Percentiles rank a stretch among this genome's conserved stretches.
phyloP scores from a whole-genome alignment of 495 filamentous ascomycete genomes.

The Baudoinia panamericana region DNA sequence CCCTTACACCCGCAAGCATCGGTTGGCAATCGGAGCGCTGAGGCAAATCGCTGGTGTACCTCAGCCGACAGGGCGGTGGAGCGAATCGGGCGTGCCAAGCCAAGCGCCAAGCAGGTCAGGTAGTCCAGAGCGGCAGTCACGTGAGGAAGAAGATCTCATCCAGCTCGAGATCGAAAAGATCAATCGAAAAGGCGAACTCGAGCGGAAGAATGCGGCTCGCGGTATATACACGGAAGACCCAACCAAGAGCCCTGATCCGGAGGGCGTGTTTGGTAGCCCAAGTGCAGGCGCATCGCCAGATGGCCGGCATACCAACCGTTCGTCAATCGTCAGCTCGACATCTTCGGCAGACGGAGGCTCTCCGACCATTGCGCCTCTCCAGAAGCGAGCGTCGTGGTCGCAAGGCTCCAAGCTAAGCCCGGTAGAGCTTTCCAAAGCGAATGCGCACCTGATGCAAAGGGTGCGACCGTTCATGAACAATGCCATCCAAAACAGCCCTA shows the following conservation, averaged over 20 bases:
- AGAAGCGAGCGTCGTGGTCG: conserved; percentile 37
- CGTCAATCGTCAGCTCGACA: conserved; percentile 24
- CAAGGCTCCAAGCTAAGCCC: conserved; percentile 47
- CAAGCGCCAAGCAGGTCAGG: conserved; percentile 21
- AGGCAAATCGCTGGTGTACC: conserved; percentile 75
- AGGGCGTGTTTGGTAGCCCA: conserved; percentile 13
- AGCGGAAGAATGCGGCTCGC: conserved; percentile 54
- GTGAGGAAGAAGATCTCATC: conserved; percentile 49
- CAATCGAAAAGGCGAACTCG: conserved; percentile 52
- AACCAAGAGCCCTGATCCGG: conserved; percentile 21
- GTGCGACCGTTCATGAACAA: conserved; percentile 79
- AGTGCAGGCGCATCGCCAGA: conserved; percentile 13
- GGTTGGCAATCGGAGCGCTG: conserved; percentile 70
- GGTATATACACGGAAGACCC: conserved; percentile 46
- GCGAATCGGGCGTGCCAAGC: conserved; percentile 25
- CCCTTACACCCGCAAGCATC: conserved; percentile 77
- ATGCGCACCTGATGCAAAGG: conserved; percentile 73
- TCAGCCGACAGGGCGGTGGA: conserved; percentile 36
- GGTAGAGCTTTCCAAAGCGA: conserved; percentile 63
- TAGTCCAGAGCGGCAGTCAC: conserved; percentile 24
- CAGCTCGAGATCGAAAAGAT: conserved; percentile 61
- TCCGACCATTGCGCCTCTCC: conserved; percentile 25
- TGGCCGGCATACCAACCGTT: neutral
- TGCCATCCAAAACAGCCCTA: conserved; percentile 54
- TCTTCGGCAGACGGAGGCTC: conserved; percentile 10